Conservation (phyloP, 371 early-diverging fungal genomes). For the Syncephalis fuscata region DNA sequence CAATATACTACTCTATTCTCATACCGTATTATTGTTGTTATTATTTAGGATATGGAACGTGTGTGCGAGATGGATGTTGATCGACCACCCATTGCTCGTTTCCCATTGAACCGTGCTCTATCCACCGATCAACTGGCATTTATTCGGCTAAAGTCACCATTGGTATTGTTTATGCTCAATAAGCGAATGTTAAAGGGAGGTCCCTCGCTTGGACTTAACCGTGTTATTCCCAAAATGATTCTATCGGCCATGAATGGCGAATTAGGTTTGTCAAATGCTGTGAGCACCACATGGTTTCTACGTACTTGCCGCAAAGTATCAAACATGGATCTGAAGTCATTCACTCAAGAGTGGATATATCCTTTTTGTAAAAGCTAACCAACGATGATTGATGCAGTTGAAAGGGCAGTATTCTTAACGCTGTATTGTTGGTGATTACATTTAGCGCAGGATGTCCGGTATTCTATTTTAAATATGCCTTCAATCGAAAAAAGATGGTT, state of each 20-base stretch:
- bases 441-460: conserved; percentile 66
- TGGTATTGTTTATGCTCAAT: conserved; percentile 89
- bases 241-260: conserved; percentile 71
- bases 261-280: conserved; percentile 40
- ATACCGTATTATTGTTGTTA: not conserved
- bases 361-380: too few relatives aligned
- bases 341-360: conserved; percentile 90
- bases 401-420: not conserved
- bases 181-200: conserved; percentile 76
- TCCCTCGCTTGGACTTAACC: conserved; percentile 49
- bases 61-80: conserved; percentile 65
- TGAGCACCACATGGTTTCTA: conserved; percentile 70
- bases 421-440: not conserved
- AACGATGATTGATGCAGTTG: too few relatives aligned
- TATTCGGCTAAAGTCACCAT: conserved; percentile 62
- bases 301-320: conserved; percentile 52
- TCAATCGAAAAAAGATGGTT: conserved; percentile 86
- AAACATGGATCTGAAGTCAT: conserved; percentile 61
- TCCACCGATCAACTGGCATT: conserved; percentile 62
- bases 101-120: conserved; percentile 35
- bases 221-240: conserved; percentile 65
- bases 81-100: conserved; percentile 66
- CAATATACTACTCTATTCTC: not conserved
- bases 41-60: conserved; percentile 57
- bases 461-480: conserved; percentile 56